Base-by-base conservation (phyloP, 78 protist species). In the Cavenderia fasciculata region DNA sequence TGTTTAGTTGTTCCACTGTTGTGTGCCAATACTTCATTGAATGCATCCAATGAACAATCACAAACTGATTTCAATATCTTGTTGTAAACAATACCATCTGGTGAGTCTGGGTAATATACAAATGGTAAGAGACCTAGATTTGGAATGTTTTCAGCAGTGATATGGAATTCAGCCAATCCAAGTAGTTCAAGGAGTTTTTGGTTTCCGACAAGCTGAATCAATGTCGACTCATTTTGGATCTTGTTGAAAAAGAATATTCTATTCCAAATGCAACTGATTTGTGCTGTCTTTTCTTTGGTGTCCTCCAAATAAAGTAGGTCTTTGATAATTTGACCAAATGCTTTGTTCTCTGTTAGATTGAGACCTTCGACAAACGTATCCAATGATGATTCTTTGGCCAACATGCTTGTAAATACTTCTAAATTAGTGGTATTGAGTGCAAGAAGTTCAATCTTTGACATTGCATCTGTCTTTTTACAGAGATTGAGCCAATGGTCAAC, bases 51-150 rank as follows among this genome's bases (percentile, higher is more conserved):
- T 8, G 54, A 40, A n/a, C 38, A 38, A 25, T 4, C 10, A 33
- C 38, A 43, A 11, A 63, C 54, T 18, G 72, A 43, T 19, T 40
- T 23, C 8, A 38, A 38, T 43, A 63, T 31, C 33, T 27, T 40
- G 38, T 63, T 63, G 72, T n/a, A 63, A 3, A 63, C 12, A 6
- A 38, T 31, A 18, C 72, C 72, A 63, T 63, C 72, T 12, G 33
- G 51, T 8, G 72, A 38, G 12, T 43, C 6, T 21, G 10, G 33
- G n/a, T 63, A 43, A 27, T 38, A 12, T 21, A 8, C 8, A 27
- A 63, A 63, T n/a, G 11, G 12, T 4, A n/a, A 63, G 3, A 63
- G 14, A 63, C 38, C 72, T 5, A 40, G 19, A 5, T n/a, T 21
- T 5, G 38, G 51, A 33, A 11, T 8, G 38, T 40, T 40, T 2